A percentile compares a stretch with the other conserved stretches of the same genome.
phyloP scores from a whole-genome alignment of 148 eudicot genomes.

The Amaranthus hypochondriacus region DNA sequence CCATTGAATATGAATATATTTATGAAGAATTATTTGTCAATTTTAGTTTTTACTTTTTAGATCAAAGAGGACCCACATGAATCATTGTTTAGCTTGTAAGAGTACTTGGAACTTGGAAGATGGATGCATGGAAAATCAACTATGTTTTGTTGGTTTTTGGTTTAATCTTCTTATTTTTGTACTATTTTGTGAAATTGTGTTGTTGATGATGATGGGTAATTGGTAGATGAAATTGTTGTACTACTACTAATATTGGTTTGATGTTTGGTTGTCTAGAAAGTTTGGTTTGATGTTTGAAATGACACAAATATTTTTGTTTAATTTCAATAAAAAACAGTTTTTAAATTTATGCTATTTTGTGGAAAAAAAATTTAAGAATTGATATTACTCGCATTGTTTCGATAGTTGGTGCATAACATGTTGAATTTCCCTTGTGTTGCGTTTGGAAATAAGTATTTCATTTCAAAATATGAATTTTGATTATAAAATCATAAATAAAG shows the following conservation, averaged over 20 bases:
- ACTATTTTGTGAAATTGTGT: background rate
- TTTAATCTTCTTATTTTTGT: background rate
- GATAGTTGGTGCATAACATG: too few relatives aligned
- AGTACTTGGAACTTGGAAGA: slow-evolving; percentile 9
- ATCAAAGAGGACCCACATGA: slow-evolving; percentile 22
- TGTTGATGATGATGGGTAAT: slow-evolving; percentile 6
- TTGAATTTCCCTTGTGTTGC: too few relatives aligned
- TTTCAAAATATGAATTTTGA: too few relatives aligned
- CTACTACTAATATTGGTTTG: slow-evolving; percentile 17
- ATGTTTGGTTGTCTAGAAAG: slow-evolving; percentile 14
- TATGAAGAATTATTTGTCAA: slow-evolving; percentile 2
- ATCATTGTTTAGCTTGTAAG: slow-evolving; percentile 3
- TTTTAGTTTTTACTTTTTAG: slow-evolving; percentile 3
- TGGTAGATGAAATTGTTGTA: slow-evolving; percentile 24
- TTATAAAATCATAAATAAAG: too few relatives aligned
- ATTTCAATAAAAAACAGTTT: too few relatives aligned
- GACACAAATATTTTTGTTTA: too few relatives aligned
- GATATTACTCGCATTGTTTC: too few relatives aligned
- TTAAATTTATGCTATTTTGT: too few relatives aligned
- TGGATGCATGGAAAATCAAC: slow-evolving; percentile 12
- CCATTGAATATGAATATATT: background rate
- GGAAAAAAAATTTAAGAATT: too few relatives aligned
- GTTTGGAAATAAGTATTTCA: too few relatives aligned
- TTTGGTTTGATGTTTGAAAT: background rate
- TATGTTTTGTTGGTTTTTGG: background rate